phyloP scores from a whole-genome alignment of 495 filamentous ascomycete species.

The Tuber magnatum region DNA sequence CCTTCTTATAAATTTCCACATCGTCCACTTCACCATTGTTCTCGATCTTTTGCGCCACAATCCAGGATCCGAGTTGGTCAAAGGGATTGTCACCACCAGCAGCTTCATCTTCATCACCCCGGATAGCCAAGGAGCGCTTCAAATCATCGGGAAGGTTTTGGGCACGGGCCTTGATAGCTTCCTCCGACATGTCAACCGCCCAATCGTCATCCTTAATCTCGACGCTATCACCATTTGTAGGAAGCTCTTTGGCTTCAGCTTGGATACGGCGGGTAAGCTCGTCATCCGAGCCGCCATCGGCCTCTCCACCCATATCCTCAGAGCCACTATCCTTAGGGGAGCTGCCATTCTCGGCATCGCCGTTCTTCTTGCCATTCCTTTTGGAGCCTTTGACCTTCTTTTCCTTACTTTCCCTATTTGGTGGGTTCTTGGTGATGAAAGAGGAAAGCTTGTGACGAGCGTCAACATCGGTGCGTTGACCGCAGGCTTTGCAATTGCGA shows the following conservation, averaged over 20 bases:
- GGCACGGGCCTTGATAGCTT: slow-evolving; percentile 88
- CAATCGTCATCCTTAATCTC: slow-evolving; percentile 80
- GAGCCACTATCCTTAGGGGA: slow-evolving; percentile 69
- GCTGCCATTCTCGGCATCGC: slow-evolving; percentile 53
- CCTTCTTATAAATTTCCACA: slow-evolving; percentile 89
- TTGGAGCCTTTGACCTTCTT: slow-evolving; percentile 84
- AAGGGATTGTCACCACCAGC: slow-evolving; percentile 75
- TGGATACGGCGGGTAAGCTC: slow-evolving; percentile 86
- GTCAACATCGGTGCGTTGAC: slow-evolving; percentile 83
- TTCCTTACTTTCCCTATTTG: slow-evolving; percentile 95
- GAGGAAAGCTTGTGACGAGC: slow-evolving; percentile 89
- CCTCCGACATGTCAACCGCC: slow-evolving; percentile 90
- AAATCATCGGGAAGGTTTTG: slow-evolving; percentile 84
- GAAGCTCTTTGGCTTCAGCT: slow-evolving; percentile 65
- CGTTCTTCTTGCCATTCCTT: slow-evolving; percentile 63
- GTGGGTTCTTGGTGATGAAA: slow-evolving; percentile 92
- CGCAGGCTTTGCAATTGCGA: slow-evolving; percentile 97
- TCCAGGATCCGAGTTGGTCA: slow-evolving; percentile 90
- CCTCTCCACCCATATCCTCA: slow-evolving; percentile 61
- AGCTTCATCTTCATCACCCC: slow-evolving; percentile 75
- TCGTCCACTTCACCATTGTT: slow-evolving; percentile 70
- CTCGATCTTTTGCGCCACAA: slow-evolving; percentile 63
- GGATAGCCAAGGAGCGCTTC: slow-evolving; percentile 78
- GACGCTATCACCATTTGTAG: slow-evolving; percentile 47
- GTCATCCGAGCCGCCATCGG: slow-evolving; percentile 81